These are phyloP conservation scores for Penicillium expansum DNA, from an alignment of 2,329 filamentous ascomycete species.

Conservation along the genomic window DNA sequence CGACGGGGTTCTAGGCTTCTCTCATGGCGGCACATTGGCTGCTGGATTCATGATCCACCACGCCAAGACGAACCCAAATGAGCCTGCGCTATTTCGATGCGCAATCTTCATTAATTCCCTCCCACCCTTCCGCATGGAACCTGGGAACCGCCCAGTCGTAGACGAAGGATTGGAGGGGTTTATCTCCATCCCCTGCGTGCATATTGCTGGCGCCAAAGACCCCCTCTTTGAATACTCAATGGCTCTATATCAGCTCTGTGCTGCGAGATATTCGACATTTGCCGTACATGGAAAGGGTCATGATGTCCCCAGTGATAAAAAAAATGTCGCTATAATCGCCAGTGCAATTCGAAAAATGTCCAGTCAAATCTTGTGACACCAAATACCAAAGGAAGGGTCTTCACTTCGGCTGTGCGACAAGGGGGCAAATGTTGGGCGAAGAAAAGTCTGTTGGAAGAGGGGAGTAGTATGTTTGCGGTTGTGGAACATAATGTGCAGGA, in stretches of 20 bases:
- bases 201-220: slow-evolving; percentile 26
- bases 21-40: slow-evolving; percentile 35
- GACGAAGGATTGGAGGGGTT: slow-evolving; percentile 26
- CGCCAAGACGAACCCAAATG: slow-evolving; percentile 23
- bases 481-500: not conserved
- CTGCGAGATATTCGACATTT: slow-evolving; percentile 19
- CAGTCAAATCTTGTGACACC: slow-evolving; percentile 13
- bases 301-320: slow-evolving; percentile 27
- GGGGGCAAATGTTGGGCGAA: not conserved
- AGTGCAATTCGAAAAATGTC: slow-evolving; percentile 23
- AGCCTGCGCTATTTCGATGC: slow-evolving; percentile 29
- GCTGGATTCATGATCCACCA: slow-evolving; percentile 31
- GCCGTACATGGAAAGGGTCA: slow-evolving; percentile 29
- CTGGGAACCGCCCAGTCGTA: slow-evolving; percentile 19
- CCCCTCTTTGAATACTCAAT: slow-evolving; percentile 26
- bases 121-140: slow-evolving; percentile 32
- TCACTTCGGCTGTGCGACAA: not conserved
- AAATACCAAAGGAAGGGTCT: not conserved
- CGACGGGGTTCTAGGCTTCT: slow-evolving; percentile 38
- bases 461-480: not conserved
- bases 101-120: slow-evolving; percentile 35
- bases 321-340: slow-evolving; percentile 25
- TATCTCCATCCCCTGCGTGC: slow-evolving; percentile 28
- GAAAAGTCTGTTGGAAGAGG: not conserved
- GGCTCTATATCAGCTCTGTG: slow-evolving; percentile 25